phyloP scores from a whole-genome alignment of 2,329 filamentous ascomycete species.

The Aaosphaeria arxii region DNA sequence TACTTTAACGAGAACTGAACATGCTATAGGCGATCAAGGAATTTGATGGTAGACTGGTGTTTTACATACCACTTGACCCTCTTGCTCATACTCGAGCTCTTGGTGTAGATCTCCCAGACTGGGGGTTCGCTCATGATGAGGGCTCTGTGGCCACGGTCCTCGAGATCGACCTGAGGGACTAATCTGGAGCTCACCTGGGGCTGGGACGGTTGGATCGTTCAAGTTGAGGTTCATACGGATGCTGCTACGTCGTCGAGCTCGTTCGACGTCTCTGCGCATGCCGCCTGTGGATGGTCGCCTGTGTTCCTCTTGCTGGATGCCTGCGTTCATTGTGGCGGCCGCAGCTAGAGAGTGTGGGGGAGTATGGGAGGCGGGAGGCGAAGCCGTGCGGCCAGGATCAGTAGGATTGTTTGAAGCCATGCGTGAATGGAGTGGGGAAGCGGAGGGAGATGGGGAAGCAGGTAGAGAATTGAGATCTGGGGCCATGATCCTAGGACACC shows the following conservation, averaged over 20 bases:
- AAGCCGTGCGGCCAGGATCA: slow-evolving; percentile 43
- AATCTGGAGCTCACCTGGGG: slow-evolving; percentile 66
- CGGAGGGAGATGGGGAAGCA: slow-evolving; percentile 42
- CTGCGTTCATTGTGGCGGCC: slow-evolving; percentile 73
- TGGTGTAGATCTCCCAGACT: slow-evolving; percentile 76
- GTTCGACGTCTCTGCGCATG: slow-evolving; percentile 37
- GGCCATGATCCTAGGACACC: slow-evolving; percentile 36
- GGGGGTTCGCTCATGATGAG: slow-evolving; percentile 64
- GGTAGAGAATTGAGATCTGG: slow-evolving; percentile 62
- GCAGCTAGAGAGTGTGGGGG: slow-evolving; percentile 71
- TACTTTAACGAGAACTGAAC: neutral
- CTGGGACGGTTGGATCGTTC: slow-evolving; percentile 67
- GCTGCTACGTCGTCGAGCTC: slow-evolving; percentile 62
- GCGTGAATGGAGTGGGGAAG: slow-evolving; percentile 22
- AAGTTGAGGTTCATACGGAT: slow-evolving; percentile 71
- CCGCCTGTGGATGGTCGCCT: slow-evolving; percentile 49
- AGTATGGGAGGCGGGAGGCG: slow-evolving; percentile 60
- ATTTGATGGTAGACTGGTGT: neutral
- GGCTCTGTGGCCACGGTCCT: slow-evolving; percentile 45
- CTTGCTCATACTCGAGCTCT: slow-evolving; percentile 75
- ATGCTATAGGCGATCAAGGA: neutral
- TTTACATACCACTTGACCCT: slow-evolving; percentile 66
- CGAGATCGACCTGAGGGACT: slow-evolving; percentile 31
- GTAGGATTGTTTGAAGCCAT: slow-evolving; percentile 17
- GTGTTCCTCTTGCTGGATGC: slow-evolving; percentile 64